Evolutionary conservation across 2,329 filamentous ascomycete species (phyloP), one percentile per base, ranked within the genome.

Genomic region (Aspergillus hiratsukae): DNA sequence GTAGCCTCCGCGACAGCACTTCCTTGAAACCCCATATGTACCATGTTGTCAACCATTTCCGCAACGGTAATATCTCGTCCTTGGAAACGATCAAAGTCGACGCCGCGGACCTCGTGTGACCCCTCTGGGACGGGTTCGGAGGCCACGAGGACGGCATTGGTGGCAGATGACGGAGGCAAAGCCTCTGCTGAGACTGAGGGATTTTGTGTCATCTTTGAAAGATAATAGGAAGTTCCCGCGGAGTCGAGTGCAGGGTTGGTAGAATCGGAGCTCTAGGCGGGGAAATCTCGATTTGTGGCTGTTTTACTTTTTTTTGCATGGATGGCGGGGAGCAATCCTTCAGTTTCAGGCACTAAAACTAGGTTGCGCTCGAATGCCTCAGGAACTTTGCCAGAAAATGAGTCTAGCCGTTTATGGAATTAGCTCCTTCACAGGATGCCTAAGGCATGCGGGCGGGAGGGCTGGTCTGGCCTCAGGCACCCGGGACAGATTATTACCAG

Each of bases 11-110:
- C 88, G 64, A 97, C 87, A 21, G 90, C 87, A 56, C 83, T 88
- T 28, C 87, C 88, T 73, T 92, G 89, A 66, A 91, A 91, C 17
- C 89, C 94, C 88, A 96, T 97, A 73, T 86, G 81, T 54, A 83
- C 83, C 87, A 97, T 94, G 58, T 87, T 87, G 54, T 86, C 80
- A 25, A 94, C 83, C 62, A 99, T 81, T 71, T 97, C 90, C 35
- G 91, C 88, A 52, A 90, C 92, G 0, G 91, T 95, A 69, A 97
- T 88, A 60, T 87, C 84, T 55, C 83, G 82, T 40, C 72, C 75
- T n/a, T 85, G 82, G 57, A 85, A 86, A 52, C 88, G 81, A 77
- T 97, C 88, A 77, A 97, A 99, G 71, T 99, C 93, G 59, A 97
- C 83, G 66, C 96, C 94, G 70, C 89, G 84, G 37, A 99, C 93